phyloP scores from a whole-genome alignment of 345 rosid species.

The Microcos paniculata region DNA sequence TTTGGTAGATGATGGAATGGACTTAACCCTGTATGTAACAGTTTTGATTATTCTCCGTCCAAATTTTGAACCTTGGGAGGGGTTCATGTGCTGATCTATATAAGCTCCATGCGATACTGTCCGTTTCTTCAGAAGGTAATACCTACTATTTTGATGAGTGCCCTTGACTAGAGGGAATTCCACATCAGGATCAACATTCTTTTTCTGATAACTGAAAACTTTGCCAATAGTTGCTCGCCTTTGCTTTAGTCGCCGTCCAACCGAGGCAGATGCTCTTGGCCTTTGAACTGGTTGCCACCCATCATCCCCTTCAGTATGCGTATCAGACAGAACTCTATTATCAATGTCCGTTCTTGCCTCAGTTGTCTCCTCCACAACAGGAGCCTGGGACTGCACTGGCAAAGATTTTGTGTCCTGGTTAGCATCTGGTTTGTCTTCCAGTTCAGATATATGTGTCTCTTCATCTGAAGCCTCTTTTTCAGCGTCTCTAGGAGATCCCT shows the following conservation, averaged over 20 bases:
- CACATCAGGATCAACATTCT: constrained; percentile 51
- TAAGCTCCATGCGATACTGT: constrained; percentile 60
- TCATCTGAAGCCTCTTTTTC: constrained; percentile 53
- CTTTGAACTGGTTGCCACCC: constrained; percentile 99
- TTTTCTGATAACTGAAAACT: constrained; percentile 71
- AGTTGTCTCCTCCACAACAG: constrained; percentile 40
- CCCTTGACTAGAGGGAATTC: constrained; percentile 52
- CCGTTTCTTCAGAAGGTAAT: constrained; percentile 68
- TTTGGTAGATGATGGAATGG: constrained; percentile 52
- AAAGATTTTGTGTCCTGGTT: constrained; percentile 41
- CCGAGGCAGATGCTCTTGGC: constrained; percentile 74
- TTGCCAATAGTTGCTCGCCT: constrained; percentile 77
- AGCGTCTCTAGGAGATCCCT: constrained; percentile 44
- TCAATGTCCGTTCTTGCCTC: constrained; percentile 35
- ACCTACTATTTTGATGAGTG: constrained; percentile 55
- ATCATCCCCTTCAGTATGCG: constrained; percentile 71
- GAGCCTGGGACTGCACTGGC: constrained; percentile 41
- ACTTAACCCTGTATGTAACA: constrained; percentile 82
- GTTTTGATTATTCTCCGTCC: constrained; percentile 78
- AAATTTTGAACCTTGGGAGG: constrained; percentile 66
- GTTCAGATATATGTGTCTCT: constrained; percentile 42
- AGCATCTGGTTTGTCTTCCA: constrained; percentile 28
- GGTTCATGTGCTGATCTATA: constrained; percentile 52
- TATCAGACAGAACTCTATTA: constrained; percentile 40
- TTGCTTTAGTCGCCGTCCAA: constrained; percentile 78